A percentile compares a stretch with the other conserved stretches of the same genome.
Conservation (phyloP, 768 basidiomycete genomes). For the Russula brevipes region DNA sequence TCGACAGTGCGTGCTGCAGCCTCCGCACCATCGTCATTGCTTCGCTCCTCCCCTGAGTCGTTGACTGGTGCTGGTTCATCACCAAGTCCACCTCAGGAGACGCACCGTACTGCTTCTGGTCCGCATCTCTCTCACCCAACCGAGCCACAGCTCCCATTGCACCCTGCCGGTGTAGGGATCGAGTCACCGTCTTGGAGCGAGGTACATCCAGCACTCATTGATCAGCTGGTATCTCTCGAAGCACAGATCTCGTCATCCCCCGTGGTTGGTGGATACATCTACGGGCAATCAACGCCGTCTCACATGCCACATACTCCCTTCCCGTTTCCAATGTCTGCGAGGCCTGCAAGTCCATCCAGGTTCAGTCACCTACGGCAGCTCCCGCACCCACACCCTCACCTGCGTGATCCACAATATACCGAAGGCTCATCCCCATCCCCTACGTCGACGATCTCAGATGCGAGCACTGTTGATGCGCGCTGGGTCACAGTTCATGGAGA, state of each 20-base stretch:
- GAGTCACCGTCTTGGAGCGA: constrained; percentile 13
- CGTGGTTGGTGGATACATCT: constrained; percentile 22
- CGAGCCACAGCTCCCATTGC: background rate
- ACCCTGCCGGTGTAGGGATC: background rate
- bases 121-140: background rate
- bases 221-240: constrained; percentile 32
- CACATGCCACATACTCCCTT: background rate
- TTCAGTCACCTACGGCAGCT: background rate
- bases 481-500: constrained; percentile 11
- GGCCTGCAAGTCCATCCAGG: background rate
- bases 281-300: background rate
- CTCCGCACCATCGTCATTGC: constrained; percentile 18
- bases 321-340: background rate
- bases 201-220: constrained; percentile 33
- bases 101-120: background rate
- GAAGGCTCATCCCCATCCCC: background rate
- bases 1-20: constrained; percentile 53
- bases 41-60: constrained; percentile 20
- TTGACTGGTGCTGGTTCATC: constrained; percentile 16
- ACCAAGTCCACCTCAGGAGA: background rate
- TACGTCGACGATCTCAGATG: background rate
- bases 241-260: constrained; percentile 27
- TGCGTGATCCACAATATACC: background rate
- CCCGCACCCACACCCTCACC: background rate
- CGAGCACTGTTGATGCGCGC: background rate